Conservation (phyloP, 2,329 filamentous ascomycete species). For the Talaromyces sp. region DNA sequence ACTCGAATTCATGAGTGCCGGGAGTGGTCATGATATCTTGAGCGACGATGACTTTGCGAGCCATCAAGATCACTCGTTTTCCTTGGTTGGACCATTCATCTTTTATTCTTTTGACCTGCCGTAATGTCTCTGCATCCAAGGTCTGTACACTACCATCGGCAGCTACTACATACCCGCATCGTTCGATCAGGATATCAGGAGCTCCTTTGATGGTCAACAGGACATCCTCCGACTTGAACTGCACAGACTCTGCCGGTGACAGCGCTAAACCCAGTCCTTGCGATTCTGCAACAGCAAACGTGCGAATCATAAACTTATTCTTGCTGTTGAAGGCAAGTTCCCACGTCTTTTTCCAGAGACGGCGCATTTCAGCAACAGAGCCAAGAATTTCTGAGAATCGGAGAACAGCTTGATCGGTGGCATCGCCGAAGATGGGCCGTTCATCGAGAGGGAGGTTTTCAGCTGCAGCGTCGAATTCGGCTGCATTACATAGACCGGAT, state of each 20-base stretch:
- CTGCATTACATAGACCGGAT: constrained; percentile 67
- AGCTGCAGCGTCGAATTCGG: constrained; percentile 66
- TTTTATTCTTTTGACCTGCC: constrained; percentile 55
- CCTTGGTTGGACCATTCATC: constrained; percentile 64
- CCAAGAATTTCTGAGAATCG: constrained; percentile 64
- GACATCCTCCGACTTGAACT: constrained; percentile 23
- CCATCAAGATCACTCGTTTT: constrained; percentile 62
- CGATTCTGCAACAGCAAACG: constrained; percentile 42
- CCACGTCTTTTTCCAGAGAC: constrained; percentile 61
- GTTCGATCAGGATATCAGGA: constrained; percentile 64
- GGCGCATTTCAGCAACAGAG: constrained; percentile 55
- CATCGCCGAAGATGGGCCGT: constrained; percentile 66
- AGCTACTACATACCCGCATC: constrained; percentile 56
- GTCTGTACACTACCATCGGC: constrained; percentile 50
- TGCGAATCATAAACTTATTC: constrained; percentile 74
- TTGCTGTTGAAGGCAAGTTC: constrained; percentile 74
- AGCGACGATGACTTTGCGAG: constrained; percentile 52
- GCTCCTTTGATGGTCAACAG: constrained; percentile 74
- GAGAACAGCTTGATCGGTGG: constrained; percentile 69
- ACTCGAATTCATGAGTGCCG: constrained; percentile 51
- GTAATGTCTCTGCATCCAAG: constrained; percentile 45
- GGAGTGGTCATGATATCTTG: constrained; percentile 36
- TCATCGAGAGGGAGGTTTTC: constrained; percentile 54
- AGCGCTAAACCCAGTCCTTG: constrained; percentile 22
- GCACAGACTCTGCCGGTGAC: constrained; percentile 18